These are phyloP conservation scores for Papiliotrema nemorosa DNA, from an alignment of 1,284 basidiomycete species.

Conservation along the genomic window DNA sequence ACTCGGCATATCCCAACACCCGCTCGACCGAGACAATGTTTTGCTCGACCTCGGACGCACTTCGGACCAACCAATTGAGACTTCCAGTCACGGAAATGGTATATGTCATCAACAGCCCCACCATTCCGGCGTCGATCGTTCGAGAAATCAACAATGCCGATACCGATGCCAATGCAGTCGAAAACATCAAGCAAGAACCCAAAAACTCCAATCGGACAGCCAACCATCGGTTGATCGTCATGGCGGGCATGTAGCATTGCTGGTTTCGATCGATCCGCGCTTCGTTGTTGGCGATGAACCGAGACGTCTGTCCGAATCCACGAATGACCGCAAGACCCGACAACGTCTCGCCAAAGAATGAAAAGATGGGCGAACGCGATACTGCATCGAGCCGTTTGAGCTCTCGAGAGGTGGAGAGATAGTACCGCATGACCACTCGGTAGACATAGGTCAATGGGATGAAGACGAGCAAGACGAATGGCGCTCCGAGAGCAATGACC, in stretches of 20 bases:
- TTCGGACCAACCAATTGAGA: slow-evolving; percentile 83
- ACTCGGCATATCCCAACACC: slow-evolving; percentile 61
- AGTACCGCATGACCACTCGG: slow-evolving; percentile 75
- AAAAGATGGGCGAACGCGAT: slow-evolving; percentile 84
- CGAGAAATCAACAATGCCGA: slow-evolving; percentile 66
- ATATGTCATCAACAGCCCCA: slow-evolving; percentile 86
- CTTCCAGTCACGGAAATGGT: slow-evolving; percentile 71
- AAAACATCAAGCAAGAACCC: slow-evolving; percentile 74
- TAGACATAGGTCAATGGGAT: slow-evolving; percentile 74
- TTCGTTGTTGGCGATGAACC: slow-evolving; percentile 76
- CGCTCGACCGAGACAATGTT: slow-evolving; percentile 85
- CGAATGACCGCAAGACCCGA: slow-evolving; percentile 82
- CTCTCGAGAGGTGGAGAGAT: slow-evolving; percentile 84
- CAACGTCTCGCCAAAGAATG: slow-evolving; percentile 81
- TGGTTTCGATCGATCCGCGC: slow-evolving; percentile 61
- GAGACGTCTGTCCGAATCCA: slow-evolving; percentile 63
- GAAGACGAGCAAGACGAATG: slow-evolving; percentile 72
- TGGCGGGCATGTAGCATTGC: slow-evolving; percentile 53
- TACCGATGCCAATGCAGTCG: slow-evolving; percentile 68
- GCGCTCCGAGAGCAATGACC: slow-evolving; percentile 76
- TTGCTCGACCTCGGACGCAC: slow-evolving; percentile 86
- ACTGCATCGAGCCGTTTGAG: slow-evolving; percentile 88
- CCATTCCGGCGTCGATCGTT: slow-evolving; percentile 76
- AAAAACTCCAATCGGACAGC: slow-evolving; percentile 65
- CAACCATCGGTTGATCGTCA: slow-evolving; percentile 55